Percentiles rank a stretch among this genome's conserved stretches.
phyloP scores from a whole-genome alignment of 208 protist genomes.

The Leishmania tarentolae region DNA sequence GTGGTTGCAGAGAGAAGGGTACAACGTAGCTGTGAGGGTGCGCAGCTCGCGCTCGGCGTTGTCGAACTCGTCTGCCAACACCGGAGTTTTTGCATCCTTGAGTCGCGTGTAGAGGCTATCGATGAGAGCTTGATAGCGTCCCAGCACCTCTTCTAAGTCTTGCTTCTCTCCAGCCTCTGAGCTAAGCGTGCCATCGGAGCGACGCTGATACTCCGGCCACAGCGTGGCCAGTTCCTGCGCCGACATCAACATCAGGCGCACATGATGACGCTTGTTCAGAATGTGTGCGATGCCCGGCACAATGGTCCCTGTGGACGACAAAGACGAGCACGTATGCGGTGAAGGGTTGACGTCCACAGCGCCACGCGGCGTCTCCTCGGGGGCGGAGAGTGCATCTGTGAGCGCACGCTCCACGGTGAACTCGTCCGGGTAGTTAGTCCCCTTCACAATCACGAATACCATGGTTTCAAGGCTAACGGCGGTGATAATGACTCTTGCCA shows the following conservation, averaged over 20 bases:
- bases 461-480: constrained; percentile 25
- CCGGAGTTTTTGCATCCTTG: constrained; percentile 45
- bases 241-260: constrained; percentile 67
- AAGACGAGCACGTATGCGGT: neutral
- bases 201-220: neutral
- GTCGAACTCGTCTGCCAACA: constrained; percentile 48
- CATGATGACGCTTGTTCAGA: constrained; percentile 75
- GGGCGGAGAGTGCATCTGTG: constrained; percentile 23
- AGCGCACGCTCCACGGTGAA: constrained; percentile 59
- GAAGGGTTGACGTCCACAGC: neutral
- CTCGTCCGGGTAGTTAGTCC: constrained; percentile 78
- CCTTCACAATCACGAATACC: constrained; percentile 82
- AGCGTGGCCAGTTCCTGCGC: constrained; percentile 56
- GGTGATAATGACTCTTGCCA: neutral
- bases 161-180: neutral
- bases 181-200: neutral
- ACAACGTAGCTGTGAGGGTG: constrained; percentile 42
- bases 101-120: constrained; percentile 36
- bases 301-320: constrained; percentile 12
- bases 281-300: constrained; percentile 48
- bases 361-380: neutral
- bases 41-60: constrained; percentile 38
- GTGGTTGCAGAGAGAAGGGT: constrained; percentile 52
- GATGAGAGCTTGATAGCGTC: constrained; percentile 31
- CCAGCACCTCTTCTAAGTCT: neutral